A percentile compares a stretch with the other conserved stretches of the same genome.
Evolutionary conservation across 352 stramenopile species (phyloP).

Genomic region (Phytophthora litchii): DNA sequence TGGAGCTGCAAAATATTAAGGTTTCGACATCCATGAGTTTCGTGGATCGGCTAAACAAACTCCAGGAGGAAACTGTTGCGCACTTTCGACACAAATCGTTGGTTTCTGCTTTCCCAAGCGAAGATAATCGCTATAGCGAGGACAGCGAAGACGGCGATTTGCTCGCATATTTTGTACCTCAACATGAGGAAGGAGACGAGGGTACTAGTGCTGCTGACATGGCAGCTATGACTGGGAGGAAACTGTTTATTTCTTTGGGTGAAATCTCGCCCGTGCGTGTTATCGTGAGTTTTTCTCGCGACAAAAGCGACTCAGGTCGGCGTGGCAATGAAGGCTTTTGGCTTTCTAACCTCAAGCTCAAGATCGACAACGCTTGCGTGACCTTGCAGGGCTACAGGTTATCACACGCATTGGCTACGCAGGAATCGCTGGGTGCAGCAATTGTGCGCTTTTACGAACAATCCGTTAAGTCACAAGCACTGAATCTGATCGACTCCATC

Average conservation of each 20-base stretch:
- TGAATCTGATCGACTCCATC: conserved; percentile 85
- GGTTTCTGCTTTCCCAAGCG: conserved; percentile 45
- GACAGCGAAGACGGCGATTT: conserved; percentile 56
- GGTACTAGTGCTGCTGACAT: conserved; percentile 40
- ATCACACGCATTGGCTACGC: conserved; percentile 70
- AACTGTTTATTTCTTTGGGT: conserved; percentile 77
- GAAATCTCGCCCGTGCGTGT: conserved; percentile 76
- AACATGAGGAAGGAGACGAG: conserved; percentile 46
- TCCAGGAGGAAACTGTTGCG: conserved; percentile 64
- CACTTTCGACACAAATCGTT: conserved; percentile 76
- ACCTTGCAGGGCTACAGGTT: conserved; percentile 71
- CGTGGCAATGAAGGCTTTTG: conserved; percentile 59
- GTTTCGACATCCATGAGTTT: conserved; percentile 83
- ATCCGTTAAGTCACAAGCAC: conserved; percentile 82
- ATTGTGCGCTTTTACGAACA: conserved; percentile 79
- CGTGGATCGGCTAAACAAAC: conserved; percentile 65
- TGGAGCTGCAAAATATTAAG: conserved; percentile 74
- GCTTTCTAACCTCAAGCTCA: conserved; percentile 83
- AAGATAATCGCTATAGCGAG: conserved; percentile 29
- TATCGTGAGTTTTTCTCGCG: conserved; percentile 77
- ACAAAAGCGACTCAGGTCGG: conserved; percentile 58
- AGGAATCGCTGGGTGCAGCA: conserved; percentile 72
- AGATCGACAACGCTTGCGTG: conserved; percentile 88
- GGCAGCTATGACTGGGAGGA: conserved; percentile 73
- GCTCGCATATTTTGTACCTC: conserved; percentile 71